Evolutionary conservation across 176 grass and related monocot genomes (phyloP).

Genomic region (Oropetium thomaeum): DNA sequence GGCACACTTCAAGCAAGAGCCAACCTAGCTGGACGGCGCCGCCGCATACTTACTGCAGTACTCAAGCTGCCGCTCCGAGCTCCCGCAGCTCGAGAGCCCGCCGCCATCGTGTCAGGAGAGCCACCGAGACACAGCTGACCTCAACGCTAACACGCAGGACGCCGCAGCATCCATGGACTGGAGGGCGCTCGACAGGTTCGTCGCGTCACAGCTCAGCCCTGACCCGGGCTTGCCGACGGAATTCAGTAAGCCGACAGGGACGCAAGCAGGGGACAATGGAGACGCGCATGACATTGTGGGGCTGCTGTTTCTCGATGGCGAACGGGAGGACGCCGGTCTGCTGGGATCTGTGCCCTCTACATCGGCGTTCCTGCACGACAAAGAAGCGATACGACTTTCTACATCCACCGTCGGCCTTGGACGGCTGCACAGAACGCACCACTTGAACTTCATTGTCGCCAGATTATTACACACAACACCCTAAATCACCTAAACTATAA

Average conservation of each 20-base stretch:
- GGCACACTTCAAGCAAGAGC: slow-evolving; percentile 36
- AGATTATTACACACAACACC: background rate
- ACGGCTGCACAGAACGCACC: background rate
- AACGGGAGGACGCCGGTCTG: slow-evolving; percentile 10
- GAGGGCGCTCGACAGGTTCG: slow-evolving; percentile 60
- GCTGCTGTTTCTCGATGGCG: slow-evolving; percentile 27
- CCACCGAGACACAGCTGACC: background rate
- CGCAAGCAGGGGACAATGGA: background rate
- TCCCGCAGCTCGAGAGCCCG: slow-evolving; percentile 60
- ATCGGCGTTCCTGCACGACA: background rate
- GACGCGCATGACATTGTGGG: slow-evolving; percentile 27
- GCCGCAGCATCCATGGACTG: slow-evolving; percentile 40
- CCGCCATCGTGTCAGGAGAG: slow-evolving; percentile 1
- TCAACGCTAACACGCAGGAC: background rate
- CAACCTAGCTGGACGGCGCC: slow-evolving; percentile 3
- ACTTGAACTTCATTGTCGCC: background rate
- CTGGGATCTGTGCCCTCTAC: slow-evolving; percentile 24
- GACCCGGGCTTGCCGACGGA: background rate
- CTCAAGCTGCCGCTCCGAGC: slow-evolving; percentile 31
- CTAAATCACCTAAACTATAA: background rate
- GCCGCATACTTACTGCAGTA: slow-evolving; percentile 31
- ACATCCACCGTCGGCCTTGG: background rate
- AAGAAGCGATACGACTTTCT: too few relatives aligned
- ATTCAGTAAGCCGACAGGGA: background rate
- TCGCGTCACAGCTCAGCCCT: slow-evolving; percentile 60